phyloP scores from a whole-genome alignment of 2,329 filamentous ascomycete species.

The Fusarium sambucinum region DNA sequence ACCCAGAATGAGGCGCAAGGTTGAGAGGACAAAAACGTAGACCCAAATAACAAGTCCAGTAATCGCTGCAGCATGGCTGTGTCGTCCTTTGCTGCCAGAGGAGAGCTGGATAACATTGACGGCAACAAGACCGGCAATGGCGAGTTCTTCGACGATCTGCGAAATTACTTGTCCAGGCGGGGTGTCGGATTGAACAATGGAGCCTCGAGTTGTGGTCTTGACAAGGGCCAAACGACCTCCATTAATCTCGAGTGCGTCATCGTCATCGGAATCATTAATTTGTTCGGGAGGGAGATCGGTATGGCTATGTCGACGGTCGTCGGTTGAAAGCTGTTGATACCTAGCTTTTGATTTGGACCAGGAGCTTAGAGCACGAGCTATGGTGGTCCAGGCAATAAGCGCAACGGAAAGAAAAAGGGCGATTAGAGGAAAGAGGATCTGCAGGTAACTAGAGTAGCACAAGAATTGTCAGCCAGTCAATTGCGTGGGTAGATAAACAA shows the following conservation, averaged over 20 bases:
- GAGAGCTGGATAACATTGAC: slow-evolving; percentile 75
- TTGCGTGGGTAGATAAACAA: neutral
- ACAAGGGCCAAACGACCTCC: slow-evolving; percentile 69
- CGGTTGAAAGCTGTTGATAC: slow-evolving; percentile 68
- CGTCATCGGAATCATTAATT: slow-evolving; percentile 64
- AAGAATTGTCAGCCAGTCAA: slow-evolving; percentile 34
- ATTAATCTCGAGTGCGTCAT: slow-evolving; percentile 68
- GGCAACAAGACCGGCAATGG: slow-evolving; percentile 77
- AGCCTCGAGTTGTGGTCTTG: slow-evolving; percentile 72
- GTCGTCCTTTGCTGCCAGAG: slow-evolving; percentile 68
- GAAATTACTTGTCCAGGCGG: slow-evolving; percentile 79
- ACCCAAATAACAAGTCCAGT: slow-evolving; percentile 80
- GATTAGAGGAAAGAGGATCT: slow-evolving; percentile 81
- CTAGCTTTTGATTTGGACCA: slow-evolving; percentile 59
- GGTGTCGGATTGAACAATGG: slow-evolving; percentile 77
- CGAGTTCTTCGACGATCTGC: slow-evolving; percentile 79
- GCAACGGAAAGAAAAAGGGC: slow-evolving; percentile 77
- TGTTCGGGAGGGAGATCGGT: slow-evolving; percentile 66
- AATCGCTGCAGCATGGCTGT: slow-evolving; percentile 70
- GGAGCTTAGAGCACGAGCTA: slow-evolving; percentile 64
- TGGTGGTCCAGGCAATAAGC: slow-evolving; percentile 70
- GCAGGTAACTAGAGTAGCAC: slow-evolving; percentile 55
- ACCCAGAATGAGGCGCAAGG: slow-evolving; percentile 76
- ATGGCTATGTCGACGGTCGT: slow-evolving; percentile 58
- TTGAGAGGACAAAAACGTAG: slow-evolving; percentile 81